phyloP scores from a whole-genome alignment of 2,329 filamentous ascomycete species.

The Coniochaeta sp. region DNA sequence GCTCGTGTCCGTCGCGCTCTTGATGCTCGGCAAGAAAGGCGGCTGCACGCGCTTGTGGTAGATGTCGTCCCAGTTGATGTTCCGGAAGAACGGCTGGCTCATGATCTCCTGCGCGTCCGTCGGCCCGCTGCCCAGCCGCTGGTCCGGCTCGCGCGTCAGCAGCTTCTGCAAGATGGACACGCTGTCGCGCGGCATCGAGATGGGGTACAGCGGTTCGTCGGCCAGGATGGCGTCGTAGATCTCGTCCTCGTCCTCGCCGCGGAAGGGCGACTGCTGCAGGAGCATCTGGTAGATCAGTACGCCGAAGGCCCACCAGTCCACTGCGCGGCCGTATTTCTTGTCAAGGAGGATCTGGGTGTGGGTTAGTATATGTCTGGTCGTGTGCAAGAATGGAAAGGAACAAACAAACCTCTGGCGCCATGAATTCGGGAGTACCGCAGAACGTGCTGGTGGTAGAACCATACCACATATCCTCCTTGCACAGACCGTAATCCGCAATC shows the following conservation, averaged over 20 bases:
- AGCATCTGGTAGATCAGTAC: slow-evolving; percentile 99
- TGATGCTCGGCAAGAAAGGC: slow-evolving; percentile 85
- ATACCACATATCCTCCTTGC: slow-evolving; percentile 99
- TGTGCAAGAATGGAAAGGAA: slow-evolving; percentile 48
- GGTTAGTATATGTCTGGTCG: slow-evolving; percentile 66
- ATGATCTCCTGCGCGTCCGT: slow-evolving; percentile 98
- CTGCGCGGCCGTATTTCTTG: slow-evolving; percentile 95
- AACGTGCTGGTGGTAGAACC: slow-evolving; percentile 95
- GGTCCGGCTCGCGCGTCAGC: slow-evolving; percentile 87
- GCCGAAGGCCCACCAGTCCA: slow-evolving; percentile 99
- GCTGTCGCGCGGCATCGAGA: slow-evolving; percentile 96
- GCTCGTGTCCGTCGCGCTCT: slow-evolving; percentile 93
- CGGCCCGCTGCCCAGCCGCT: slow-evolving; percentile 85
- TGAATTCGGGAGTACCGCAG: slow-evolving; percentile 98
- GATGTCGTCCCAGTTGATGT: slow-evolving; percentile 98
- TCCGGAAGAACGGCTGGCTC: slow-evolving; percentile 96
- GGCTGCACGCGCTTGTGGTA: slow-evolving; percentile 89
- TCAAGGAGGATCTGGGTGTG: slow-evolving; percentile 76
- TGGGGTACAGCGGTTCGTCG: slow-evolving; percentile 94
- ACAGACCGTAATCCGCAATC: slow-evolving; percentile 96
- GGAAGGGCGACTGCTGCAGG: slow-evolving; percentile 95
- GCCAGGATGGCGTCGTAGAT: slow-evolving; percentile 98
- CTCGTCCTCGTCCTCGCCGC: slow-evolving; percentile 97
- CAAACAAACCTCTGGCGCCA: slow-evolving; percentile 81
- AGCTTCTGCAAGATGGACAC: slow-evolving; percentile 97